A percentile compares a stretch with the other conserved stretches of the same genome.
Evolutionary conservation across 176 grass and related monocot species (phyloP).

Genomic region (sorghum (Sorghum bicolor)): DNA sequence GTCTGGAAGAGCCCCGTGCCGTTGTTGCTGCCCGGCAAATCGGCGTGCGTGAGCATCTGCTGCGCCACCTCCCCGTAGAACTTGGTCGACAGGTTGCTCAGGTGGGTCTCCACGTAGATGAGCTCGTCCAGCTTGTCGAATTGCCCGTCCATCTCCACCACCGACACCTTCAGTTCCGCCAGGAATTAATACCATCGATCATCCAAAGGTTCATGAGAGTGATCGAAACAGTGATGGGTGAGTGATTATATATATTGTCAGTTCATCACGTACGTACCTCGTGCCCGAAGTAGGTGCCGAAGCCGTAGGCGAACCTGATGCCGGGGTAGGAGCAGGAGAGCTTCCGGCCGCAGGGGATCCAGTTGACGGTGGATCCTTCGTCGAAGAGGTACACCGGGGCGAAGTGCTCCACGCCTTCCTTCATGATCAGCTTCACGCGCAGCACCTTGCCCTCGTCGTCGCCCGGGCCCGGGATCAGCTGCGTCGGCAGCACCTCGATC

Average conservation of each 20-base stretch:
- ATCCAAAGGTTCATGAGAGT: no score
- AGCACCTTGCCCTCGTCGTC: slow-evolving; percentile 74
- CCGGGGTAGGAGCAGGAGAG: slow-evolving; percentile 87
- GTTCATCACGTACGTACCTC: slow-evolving; percentile 45
- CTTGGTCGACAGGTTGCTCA: slow-evolving; percentile 81
- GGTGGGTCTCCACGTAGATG: slow-evolving; percentile 91
- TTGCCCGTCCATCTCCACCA: slow-evolving; percentile 85
- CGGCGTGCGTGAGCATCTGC: slow-evolving; percentile 56
- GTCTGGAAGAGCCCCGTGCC: slow-evolving; percentile 72
- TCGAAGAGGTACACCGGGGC: slow-evolving; percentile 84
- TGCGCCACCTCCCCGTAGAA: slow-evolving; percentile 88
- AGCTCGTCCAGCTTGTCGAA: slow-evolving; percentile 86
- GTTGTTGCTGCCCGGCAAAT: slow-evolving; percentile 61
- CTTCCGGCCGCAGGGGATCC: slow-evolving; percentile 89
- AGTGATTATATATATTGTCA: neutral
- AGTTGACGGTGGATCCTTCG: slow-evolving; percentile 71
- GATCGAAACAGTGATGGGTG: neutral
- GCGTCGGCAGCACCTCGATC: slow-evolving; percentile 81
- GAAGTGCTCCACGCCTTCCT: slow-evolving; percentile 71
- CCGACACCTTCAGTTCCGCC: slow-evolving; percentile 14
- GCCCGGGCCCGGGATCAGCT: slow-evolving; percentile 71
- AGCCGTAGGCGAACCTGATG: slow-evolving; percentile 73
- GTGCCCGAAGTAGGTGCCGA: slow-evolving; percentile 58
- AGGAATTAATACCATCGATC: no score
- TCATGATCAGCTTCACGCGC: slow-evolving; percentile 73